These are phyloP conservation scores for Ganoderma sinense DNA, from an alignment of 1,284 basidiomycete genomes.

Conservation along the genomic window DNA sequence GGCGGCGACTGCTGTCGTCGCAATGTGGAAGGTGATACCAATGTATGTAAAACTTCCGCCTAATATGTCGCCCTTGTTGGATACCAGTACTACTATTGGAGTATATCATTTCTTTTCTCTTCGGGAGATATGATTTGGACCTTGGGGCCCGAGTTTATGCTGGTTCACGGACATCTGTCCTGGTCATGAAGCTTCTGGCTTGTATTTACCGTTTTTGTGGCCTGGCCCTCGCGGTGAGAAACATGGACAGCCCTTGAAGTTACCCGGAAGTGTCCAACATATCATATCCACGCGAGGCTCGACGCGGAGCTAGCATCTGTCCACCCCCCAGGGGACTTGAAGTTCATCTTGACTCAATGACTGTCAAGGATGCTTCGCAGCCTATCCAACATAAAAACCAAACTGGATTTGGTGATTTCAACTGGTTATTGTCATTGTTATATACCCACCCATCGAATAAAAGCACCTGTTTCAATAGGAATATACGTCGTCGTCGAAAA, in stretches of 20 bases:
- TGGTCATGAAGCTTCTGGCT: neutral
- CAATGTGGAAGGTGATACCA: neutral
- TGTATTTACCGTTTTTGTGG: neutral
- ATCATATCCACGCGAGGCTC: too few relatives aligned
- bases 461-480: neutral
- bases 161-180: neutral
- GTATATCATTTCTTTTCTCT: neutral
- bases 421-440: too few relatives aligned
- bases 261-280: too few relatives aligned
- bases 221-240: neutral
- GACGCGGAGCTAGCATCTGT: too few relatives aligned
- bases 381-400: too few relatives aligned
- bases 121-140: neutral
- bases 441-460: neutral
- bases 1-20: neutral
- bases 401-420: too few relatives aligned
- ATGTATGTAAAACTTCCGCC: constrained; percentile 19
- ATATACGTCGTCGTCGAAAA: neutral
- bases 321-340: too few relatives aligned
- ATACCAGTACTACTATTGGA: constrained; percentile 10
- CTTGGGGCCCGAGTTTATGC: neutral
- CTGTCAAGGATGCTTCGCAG: too few relatives aligned
- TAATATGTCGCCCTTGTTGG: constrained; percentile 9
- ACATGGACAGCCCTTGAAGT: too few relatives aligned
- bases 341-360: too few relatives aligned